A percentile compares a stretch with the other conserved stretches of the same genome.
phyloP scores from a whole-genome alignment of 2,329 filamentous ascomycete genomes.

The Thielaviopsis ethacetica region DNA sequence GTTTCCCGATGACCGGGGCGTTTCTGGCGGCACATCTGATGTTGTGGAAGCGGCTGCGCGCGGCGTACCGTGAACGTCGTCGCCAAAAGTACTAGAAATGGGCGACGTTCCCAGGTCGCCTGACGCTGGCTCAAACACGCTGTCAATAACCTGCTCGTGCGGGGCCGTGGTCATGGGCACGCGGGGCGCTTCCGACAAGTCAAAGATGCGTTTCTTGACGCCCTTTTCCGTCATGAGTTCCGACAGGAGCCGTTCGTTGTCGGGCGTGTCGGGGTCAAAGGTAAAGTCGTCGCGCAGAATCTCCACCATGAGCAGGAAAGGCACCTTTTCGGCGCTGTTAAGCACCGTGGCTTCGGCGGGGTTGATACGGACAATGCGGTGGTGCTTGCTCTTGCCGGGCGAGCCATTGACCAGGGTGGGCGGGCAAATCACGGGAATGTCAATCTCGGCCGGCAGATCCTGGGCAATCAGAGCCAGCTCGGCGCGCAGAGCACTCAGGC shows the following conservation, averaged over 20 bases:
- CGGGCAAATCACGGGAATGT: slow-evolving; percentile 68
- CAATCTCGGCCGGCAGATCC: slow-evolving; percentile 67
- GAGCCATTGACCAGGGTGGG: slow-evolving; percentile 56
- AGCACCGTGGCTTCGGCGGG: slow-evolving; percentile 71
- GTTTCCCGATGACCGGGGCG: slow-evolving; percentile 53
- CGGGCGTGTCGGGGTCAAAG: slow-evolving; percentile 58
- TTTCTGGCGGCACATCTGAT: slow-evolving; percentile 36
- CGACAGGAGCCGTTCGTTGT: slow-evolving; percentile 51
- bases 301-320: slow-evolving; percentile 73
- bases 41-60: slow-evolving; percentile 29
- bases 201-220: slow-evolving; percentile 45
- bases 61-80: slow-evolving; percentile 21
- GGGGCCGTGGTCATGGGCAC: slow-evolving; percentile 22
- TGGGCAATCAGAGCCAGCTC: slow-evolving; percentile 68
- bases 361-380: slow-evolving; percentile 69
- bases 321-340: slow-evolving; percentile 76
- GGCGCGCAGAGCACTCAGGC: slow-evolving; percentile 64
- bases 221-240: slow-evolving; percentile 41
- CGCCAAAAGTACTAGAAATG: slow-evolving; percentile 42
- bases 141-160: slow-evolving; percentile 40
- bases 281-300: slow-evolving; percentile 68
- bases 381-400: slow-evolving; percentile 61
- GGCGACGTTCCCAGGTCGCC: slow-evolving; percentile 64
- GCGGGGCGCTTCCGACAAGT: slow-evolving; percentile 51
- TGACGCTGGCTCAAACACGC: slow-evolving; percentile 67